Percentiles rank a stretch among this genome's conserved stretches.
phyloP scores from a whole-genome alignment of 768 basidiomycete species.

The Lactarius psammicola region DNA sequence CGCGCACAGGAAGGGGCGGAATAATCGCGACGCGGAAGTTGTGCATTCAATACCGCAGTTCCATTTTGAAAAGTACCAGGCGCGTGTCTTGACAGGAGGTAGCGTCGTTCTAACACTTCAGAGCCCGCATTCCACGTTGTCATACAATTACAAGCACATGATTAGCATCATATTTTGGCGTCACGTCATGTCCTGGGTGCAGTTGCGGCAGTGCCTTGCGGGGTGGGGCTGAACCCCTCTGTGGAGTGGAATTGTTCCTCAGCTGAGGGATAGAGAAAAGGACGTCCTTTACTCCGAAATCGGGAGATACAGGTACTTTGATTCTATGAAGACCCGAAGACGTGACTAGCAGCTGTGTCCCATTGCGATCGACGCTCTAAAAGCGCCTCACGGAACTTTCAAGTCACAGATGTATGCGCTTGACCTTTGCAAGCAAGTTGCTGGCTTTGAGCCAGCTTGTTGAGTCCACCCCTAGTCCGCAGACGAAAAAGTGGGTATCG shows the following conservation, averaged over 20 bases:
- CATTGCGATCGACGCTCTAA: conserved; percentile 1
- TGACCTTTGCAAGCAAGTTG: not conserved
- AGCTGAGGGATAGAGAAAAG: not conserved
- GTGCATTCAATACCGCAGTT: not conserved
- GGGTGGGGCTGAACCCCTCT: not conserved
- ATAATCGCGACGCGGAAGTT: not conserved
- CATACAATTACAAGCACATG: not conserved
- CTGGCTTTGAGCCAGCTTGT: not conserved
- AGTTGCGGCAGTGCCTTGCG: not conserved
- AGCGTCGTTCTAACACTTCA: not conserved
- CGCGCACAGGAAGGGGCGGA: conserved; percentile 3
- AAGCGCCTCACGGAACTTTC: conserved; percentile 4
- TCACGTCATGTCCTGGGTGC: not conserved
- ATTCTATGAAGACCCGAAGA: not conserved
- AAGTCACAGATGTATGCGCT: conserved; percentile 5
- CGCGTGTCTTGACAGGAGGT: not conserved
- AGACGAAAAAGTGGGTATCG: not conserved
- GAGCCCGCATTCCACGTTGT: conserved; percentile 1
- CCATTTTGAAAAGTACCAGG: not conserved
- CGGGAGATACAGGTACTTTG: not conserved
- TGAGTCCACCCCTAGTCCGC: not conserved
- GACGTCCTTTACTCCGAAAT: not conserved
- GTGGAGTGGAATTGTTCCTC: not conserved
- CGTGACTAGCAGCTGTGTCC: not conserved
- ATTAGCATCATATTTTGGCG: not conserved